phyloP scores from a whole-genome alignment of 208 protist genomes.

The Crithidia thermophila region DNA sequence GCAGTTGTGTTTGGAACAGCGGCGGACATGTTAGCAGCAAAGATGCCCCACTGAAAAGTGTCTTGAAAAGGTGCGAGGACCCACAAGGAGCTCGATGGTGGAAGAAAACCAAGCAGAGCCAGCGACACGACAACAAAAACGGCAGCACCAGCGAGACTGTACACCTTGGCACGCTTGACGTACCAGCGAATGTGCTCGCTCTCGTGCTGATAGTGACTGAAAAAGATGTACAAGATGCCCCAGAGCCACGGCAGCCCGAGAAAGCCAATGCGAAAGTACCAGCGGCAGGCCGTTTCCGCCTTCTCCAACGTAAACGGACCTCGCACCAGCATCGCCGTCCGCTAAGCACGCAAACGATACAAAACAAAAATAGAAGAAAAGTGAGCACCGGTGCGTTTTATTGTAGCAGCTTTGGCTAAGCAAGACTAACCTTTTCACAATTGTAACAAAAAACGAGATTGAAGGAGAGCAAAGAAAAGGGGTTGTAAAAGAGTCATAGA shows the following conservation, averaged over 20 bases:
- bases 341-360: too few species aligned
- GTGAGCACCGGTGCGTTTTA: too few species aligned
- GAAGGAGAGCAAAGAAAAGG: too few species aligned
- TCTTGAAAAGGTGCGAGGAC: slow-evolving; percentile 33
- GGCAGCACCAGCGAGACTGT: background rate
- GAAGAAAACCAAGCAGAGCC: slow-evolving; percentile 11
- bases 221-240: slow-evolving; percentile 28
- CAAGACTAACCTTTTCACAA: too few species aligned
- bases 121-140: slow-evolving; percentile 11
- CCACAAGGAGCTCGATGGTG: slow-evolving; percentile 25
- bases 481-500: too few species aligned
- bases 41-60: slow-evolving; percentile 35
- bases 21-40: slow-evolving; percentile 26
- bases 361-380: too few species aligned
- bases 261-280: slow-evolving; percentile 36
- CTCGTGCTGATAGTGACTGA: slow-evolving; percentile 28
- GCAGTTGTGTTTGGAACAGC: background rate
- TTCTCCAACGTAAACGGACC: slow-evolving; percentile 31
- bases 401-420: too few species aligned
- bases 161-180: slow-evolving; percentile 14
- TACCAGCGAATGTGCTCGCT: slow-evolving; percentile 37
- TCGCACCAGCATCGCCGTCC: slow-evolving; percentile 31
- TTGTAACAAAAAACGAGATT: too few species aligned
- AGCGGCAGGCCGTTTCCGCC: slow-evolving; percentile 24
- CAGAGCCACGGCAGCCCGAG: slow-evolving; percentile 36